Conservation (phyloP, 1,139 yeast genomes). For the Entelexis sorbosivorans region DNA sequence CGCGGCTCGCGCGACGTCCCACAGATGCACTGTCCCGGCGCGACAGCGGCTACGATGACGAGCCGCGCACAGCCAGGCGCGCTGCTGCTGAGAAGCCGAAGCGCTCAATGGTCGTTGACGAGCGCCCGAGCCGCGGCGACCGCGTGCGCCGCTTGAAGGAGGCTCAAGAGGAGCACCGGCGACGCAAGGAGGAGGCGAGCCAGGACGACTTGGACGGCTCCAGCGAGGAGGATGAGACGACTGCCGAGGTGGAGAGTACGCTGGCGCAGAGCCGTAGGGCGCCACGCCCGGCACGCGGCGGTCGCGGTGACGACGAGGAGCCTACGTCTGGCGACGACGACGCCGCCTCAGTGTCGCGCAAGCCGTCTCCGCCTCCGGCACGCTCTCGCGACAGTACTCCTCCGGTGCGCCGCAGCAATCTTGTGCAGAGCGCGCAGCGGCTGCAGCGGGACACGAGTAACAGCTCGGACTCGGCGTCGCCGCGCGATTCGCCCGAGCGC, state of each 20-base stretch:
- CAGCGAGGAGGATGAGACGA: not conserved
- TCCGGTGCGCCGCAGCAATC: conserved; percentile 1
- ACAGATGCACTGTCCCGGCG: not conserved
- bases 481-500: not conserved
- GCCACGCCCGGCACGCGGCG: not conserved
- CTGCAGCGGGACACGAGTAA: not conserved
- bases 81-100: not conserved
- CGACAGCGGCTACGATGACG: not conserved
- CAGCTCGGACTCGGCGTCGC: conserved; percentile 4
- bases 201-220: not conserved
- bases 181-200: conserved; percentile 3
- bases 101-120: conserved; percentile 10
- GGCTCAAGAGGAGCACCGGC: conserved; percentile 19
- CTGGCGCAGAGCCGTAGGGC: not conserved
- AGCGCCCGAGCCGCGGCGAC: conserved; percentile 16
- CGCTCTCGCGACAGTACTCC: conserved; percentile 4
- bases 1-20: not conserved
- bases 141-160: conserved; percentile 18
- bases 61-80: not conserved
- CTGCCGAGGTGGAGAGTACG: not conserved
- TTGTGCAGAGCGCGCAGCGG: conserved; percentile 16
- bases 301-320: no score
- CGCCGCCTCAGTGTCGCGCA: not conserved
- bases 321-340: not conserved
- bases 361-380: conserved; percentile 1